Evolutionary conservation across 495 filamentous ascomycete species (phyloP).

Genomic region (Clavariopsis aquatica): DNA sequence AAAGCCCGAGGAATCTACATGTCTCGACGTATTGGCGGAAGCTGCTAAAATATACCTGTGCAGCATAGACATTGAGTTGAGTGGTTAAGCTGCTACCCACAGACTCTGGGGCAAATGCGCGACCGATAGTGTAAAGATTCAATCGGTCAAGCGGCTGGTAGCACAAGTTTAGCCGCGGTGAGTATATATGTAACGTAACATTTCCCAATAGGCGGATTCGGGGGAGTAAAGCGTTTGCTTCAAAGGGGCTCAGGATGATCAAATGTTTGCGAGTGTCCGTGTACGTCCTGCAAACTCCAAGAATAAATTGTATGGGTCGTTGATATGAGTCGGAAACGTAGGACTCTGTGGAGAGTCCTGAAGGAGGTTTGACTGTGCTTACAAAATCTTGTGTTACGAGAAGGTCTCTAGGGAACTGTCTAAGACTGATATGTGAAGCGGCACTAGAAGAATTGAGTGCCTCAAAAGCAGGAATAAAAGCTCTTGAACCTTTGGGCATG

Average conservation of each 20-base stretch:
- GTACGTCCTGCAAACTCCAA: conserved; percentile 40
- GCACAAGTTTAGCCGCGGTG: conserved; percentile 52
- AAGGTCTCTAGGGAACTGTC: conserved; percentile 49
- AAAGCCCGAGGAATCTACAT: conserved; percentile 57
- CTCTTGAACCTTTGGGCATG: conserved; percentile 30
- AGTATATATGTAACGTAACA: conserved; percentile 60
- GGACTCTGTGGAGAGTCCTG: neutral
- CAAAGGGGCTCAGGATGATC: conserved; percentile 63
- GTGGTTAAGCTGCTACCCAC: neutral
- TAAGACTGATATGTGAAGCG: conserved; percentile 38
- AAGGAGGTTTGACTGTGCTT: conserved; percentile 47
- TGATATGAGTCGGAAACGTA: conserved; percentile 54
- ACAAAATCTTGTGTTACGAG: conserved; percentile 61
- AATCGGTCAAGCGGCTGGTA: conserved; percentile 13
- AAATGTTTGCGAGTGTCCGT: conserved; percentile 38
- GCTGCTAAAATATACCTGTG: conserved; percentile 62
- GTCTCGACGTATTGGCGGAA: conserved; percentile 56
- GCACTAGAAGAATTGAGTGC: conserved; percentile 49
- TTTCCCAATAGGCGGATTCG: conserved; percentile 40
- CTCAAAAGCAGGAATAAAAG: conserved; percentile 54
- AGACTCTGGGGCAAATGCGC: neutral
- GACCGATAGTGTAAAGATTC: conserved; percentile 19
- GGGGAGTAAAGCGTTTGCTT: conserved; percentile 58
- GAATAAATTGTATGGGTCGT: conserved; percentile 61
- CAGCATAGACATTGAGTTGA: conserved; percentile 64